Evolutionary conservation across 257 asterid species (phyloP).

Genomic region (Plantago major): DNA sequence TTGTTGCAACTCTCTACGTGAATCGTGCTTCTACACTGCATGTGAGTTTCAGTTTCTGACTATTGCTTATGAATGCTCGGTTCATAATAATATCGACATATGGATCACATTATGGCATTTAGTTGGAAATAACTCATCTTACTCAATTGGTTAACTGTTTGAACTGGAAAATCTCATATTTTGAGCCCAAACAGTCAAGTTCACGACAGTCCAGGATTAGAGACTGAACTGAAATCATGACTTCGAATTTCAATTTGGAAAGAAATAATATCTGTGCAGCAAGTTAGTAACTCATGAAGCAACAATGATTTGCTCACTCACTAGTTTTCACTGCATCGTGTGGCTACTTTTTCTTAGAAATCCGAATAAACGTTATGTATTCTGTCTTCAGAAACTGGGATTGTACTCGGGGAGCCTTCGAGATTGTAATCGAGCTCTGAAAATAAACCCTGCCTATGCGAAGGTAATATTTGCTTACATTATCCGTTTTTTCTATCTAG

Average conservation of each 20-base stretch:
- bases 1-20: conserved; percentile 60
- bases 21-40: conserved; percentile 84
- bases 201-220: neutral
- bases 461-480: conserved; percentile 47
- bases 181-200: neutral
- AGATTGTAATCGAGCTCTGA: conserved; percentile 70
- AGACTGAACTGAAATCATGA: neutral
- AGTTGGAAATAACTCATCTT: neutral
- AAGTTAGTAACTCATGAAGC: too few relatives aligned
- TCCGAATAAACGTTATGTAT: conserved; percentile 1
- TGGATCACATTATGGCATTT: neutral
- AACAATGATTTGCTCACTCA: too few relatives aligned
- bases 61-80: neutral
- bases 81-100: neutral
- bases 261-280: neutral
- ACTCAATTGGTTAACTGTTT: neutral
- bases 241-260: neutral
- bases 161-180: neutral
- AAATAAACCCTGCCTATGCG: conserved; percentile 53
- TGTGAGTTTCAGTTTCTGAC: conserved; percentile 42
- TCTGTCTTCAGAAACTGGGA: conserved; percentile 70
- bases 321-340: conserved; percentile 1
- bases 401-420: conserved; percentile 56
- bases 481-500: neutral
- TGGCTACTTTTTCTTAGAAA: conserved; percentile 2